Conservation (phyloP, 805 yeast genomes). For the Kuraishia piskuri region DNA sequence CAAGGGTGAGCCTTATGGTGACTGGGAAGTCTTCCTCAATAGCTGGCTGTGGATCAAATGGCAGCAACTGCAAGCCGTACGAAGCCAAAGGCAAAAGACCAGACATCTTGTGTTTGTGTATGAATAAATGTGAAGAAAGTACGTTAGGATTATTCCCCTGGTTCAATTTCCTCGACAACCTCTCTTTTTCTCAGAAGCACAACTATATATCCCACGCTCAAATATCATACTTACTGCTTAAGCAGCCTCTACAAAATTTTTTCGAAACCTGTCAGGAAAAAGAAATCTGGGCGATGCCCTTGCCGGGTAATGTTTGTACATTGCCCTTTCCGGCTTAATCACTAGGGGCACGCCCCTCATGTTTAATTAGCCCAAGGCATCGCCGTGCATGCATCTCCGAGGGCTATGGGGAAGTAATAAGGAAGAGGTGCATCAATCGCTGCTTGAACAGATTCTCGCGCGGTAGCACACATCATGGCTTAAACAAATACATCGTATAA, state of each 20-base stretch:
- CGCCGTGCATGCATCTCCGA: neutral
- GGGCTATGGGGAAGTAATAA: neutral
- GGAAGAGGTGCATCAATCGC: too few species aligned
- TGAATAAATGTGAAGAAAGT: neutral
- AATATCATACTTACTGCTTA: neutral
- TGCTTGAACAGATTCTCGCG: too few species aligned
- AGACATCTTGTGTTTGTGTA: constrained; percentile 37
- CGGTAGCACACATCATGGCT: too few species aligned
- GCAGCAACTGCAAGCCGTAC: constrained; percentile 75
- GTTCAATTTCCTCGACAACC: neutral
- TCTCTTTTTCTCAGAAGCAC: neutral
- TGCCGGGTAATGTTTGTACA: neutral
- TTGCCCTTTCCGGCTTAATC: neutral
- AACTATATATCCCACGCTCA: neutral
- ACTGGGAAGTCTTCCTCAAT: constrained; percentile 81
- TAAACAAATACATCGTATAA: neutral
- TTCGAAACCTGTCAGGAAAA: neutral
- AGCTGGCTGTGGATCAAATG: constrained; percentile 84
- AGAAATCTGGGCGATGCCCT: constrained; percentile 1
- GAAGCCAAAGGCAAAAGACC: constrained; percentile 77
- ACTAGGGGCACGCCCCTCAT: neutral
- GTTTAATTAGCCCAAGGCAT: neutral
- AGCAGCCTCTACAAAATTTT: constrained; percentile 1
- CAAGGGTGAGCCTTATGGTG: constrained; percentile 86
- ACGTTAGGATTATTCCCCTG: neutral